phyloP scores from a whole-genome alignment of 2,329 filamentous ascomycete species.

The Sporothrix curviconia region DNA sequence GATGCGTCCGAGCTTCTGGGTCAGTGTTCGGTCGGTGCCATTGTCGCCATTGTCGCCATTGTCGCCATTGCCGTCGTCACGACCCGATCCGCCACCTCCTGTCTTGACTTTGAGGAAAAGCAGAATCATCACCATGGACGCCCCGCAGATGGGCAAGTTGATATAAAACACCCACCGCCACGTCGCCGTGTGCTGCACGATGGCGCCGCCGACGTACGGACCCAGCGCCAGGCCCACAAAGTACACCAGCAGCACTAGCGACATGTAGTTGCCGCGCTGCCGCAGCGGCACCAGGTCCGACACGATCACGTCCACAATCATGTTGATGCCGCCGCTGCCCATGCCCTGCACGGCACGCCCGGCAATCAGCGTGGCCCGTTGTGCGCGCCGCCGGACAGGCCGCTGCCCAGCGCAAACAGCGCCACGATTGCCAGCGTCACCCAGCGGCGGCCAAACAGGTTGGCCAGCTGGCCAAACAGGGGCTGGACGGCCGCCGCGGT shows the following conservation, averaged over 20 bases:
- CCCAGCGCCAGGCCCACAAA: constrained; percentile 16
- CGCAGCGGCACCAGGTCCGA: constrained; percentile 25
- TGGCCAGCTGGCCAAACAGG: constrained; percentile 2
- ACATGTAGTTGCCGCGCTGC: constrained; percentile 18
- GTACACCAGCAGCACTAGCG: constrained; percentile 10
- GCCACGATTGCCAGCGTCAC: background rate
- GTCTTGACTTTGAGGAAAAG: constrained; percentile 23
- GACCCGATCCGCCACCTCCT: background rate
- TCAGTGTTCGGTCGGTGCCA: constrained; percentile 16
- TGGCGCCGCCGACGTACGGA: constrained; percentile 18
- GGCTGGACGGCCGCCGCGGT: background rate
- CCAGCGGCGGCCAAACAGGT: constrained; percentile 7
- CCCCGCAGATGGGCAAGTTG: constrained; percentile 32
- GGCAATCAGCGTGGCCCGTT: constrained; percentile 21
- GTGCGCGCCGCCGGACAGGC: background rate
- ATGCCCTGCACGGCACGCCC: constrained; percentile 30
- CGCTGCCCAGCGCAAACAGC: background rate
- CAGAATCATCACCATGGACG: constrained; percentile 27
- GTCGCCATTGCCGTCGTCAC: too few relatives aligned
- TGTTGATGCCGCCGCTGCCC: constrained; percentile 28
- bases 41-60: background rate
- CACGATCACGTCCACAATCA: constrained; percentile 29
- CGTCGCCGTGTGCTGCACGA: constrained; percentile 10
- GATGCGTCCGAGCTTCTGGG: constrained; percentile 27
- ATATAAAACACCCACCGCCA: constrained; percentile 36